A percentile compares a stretch with the other conserved stretches of the same genome.
Evolutionary conservation across 129 eudicot species (phyloP).

Genomic region (Flaveria robusta): DNA sequence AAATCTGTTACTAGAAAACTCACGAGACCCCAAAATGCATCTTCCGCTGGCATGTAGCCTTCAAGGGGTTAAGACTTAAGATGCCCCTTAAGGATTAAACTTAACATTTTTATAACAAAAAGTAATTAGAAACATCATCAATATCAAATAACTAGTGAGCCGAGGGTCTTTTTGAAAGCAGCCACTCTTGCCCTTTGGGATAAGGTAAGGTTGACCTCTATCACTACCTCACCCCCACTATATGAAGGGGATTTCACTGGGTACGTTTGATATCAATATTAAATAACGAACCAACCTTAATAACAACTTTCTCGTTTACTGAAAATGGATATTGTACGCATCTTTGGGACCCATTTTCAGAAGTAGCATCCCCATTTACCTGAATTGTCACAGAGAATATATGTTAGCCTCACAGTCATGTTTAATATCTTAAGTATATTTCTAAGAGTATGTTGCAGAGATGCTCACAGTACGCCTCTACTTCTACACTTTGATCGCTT

Average conservation of each 20-base stretch:
- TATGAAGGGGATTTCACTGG: no score
- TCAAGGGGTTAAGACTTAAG: no score
- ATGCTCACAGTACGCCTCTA: neutral
- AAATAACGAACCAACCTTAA: slow-evolving; percentile 53
- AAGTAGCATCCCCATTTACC: slow-evolving; percentile 75
- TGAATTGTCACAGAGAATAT: slow-evolving; percentile 31
- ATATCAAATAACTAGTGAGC: neutral
- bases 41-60: no score
- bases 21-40: no score
- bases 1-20: no score
- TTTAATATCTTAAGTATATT: neutral
- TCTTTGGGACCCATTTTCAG: slow-evolving; percentile 65
- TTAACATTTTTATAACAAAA: slow-evolving; percentile 2
- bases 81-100: no score
- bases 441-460: neutral
- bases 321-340: slow-evolving; percentile 91
- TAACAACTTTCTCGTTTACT: slow-evolving; percentile 85
- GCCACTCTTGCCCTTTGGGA: no score
- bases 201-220: no score
- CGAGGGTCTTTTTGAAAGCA: neutral
- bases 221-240: no score
- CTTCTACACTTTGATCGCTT: neutral
- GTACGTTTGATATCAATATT: no score
- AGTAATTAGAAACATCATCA: neutral
- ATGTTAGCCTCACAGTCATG: slow-evolving; percentile 12